Conservation (phyloP, 2,329 filamentous ascomycete genomes). For the Parastagonospora nodorum region DNA sequence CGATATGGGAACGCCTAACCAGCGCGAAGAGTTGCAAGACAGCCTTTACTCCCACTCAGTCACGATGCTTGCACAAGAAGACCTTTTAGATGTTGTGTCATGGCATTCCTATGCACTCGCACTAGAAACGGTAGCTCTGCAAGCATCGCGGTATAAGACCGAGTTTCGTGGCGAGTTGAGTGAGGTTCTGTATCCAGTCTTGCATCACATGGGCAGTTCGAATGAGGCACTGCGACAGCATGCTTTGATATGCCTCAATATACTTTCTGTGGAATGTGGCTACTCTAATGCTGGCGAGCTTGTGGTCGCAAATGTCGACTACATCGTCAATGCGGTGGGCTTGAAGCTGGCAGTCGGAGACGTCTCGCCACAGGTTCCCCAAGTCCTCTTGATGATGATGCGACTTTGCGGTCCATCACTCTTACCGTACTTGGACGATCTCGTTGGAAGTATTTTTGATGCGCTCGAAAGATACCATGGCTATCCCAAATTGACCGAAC, state of each 20-base stretch:
- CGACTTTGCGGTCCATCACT: conserved; percentile 79
- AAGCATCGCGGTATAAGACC: conserved; percentile 68
- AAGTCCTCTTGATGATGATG: conserved; percentile 94
- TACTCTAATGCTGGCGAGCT: conserved; percentile 77
- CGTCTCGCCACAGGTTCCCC: conserved; percentile 86
- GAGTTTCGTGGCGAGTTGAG: conserved; percentile 85
- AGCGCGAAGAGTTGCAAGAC: conserved; percentile 50
- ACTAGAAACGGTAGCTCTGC: conserved; percentile 78
- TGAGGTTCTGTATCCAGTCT: conserved; percentile 88
- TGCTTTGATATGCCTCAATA: conserved; percentile 81
- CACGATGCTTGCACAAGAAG: conserved; percentile 58
- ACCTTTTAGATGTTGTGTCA: conserved; percentile 53
- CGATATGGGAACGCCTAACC: conserved; percentile 51
- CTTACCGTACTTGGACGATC: conserved; percentile 88
- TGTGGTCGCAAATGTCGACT: conserved; percentile 90
- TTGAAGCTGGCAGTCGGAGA: conserved; percentile 90
- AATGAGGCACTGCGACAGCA: conserved; percentile 73
- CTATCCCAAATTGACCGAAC: conserved; percentile 83
- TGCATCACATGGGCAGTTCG: conserved; percentile 80
- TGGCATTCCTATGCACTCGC: conserved; percentile 80
- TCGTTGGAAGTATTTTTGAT: conserved; percentile 87
- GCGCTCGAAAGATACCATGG: conserved; percentile 95
- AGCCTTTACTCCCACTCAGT: conserved; percentile 75
- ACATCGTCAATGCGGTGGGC: conserved; percentile 91
- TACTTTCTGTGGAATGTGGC: conserved; percentile 73